Evolutionary conservation across 1,139 yeast species (phyloP), one percentile per base, ranked within the genome.

Genomic region (Pichia kudriavzevii): DNA sequence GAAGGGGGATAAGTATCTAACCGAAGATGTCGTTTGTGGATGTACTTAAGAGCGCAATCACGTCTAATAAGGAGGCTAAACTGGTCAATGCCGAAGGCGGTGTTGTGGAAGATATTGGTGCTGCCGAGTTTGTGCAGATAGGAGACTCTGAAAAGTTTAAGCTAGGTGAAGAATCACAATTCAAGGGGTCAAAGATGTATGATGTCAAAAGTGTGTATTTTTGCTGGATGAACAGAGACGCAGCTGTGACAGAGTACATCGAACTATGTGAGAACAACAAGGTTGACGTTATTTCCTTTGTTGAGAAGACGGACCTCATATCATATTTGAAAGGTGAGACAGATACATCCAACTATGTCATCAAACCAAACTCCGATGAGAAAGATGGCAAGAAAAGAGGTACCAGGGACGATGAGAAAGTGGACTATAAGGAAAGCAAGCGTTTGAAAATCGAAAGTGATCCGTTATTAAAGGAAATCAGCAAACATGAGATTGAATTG

Each of bases 271-370:
- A 76, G 45, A 72, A 71, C 36, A 63, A 70, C 34, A 71, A 74
- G 4, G 68, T 88, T 26, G 66, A 75, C 4, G 84, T 84, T 46
- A 73, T 93, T 56, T 78, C 85, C 43, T 88, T 91, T 54, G 63
- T 84, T 56, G 94, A 85, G 47, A 79, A 94, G 59, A 79, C 88
- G 4, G 95, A 88, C 52, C 68, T 91, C 45, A 67, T 79, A 34
- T 72, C 85, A 15, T 87, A 93, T 88, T 66, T 88, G 40, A 70
- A 70, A 42, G 95, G 94, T 4, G 67, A 75, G 21, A 64, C 73
- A n/a, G n/a, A n/a, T n/a, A n/a, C n/a, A n/a, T n/a, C n/a, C n/a
- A n/a, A n/a, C n/a, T n/a, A n/a, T n/a, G 21, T 10, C 15, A 20
- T 14, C 26, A 7, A 24, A 16, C 19, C 5, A 12, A 16, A 23